Conservation (phyloP, 2,329 filamentous ascomycete species). For the Beauveria sp. region DNA sequence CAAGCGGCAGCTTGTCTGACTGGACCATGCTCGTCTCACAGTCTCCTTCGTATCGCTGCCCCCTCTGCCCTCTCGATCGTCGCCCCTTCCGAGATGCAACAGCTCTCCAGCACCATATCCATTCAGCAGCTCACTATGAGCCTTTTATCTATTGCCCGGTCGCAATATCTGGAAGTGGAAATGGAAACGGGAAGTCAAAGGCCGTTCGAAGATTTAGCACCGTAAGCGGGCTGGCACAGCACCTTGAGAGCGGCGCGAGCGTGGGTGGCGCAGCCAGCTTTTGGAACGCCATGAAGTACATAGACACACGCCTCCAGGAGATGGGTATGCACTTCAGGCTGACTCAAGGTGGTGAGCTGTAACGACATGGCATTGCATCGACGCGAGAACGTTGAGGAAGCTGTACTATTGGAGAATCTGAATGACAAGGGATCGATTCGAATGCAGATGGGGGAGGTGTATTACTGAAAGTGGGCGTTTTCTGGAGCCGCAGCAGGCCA, state of each 20-base stretch:
- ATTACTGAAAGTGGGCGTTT: too few species aligned
- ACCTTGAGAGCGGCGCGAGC: conserved; percentile 14
- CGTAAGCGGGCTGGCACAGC: conserved; percentile 12
- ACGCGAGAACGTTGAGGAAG: too few species aligned
- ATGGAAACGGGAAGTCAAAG: not conserved
- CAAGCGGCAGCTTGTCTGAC: not conserved
- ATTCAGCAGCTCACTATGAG: not conserved
- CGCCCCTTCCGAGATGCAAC: not conserved
- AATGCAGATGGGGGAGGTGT: too few species aligned
- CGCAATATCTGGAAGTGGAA: not conserved
- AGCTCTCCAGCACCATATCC: not conserved
- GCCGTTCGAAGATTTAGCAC: conserved; percentile 8
- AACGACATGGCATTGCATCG: too few species aligned
- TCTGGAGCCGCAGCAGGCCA: too few species aligned
- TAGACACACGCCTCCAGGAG: too few species aligned
- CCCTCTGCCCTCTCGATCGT: not conserved
- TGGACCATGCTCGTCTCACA: not conserved
- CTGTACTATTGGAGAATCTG: not conserved
- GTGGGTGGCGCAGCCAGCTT: not conserved
- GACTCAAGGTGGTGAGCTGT: too few species aligned
- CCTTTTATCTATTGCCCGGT: not conserved
- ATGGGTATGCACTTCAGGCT: too few species aligned
- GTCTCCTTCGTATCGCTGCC: not conserved
- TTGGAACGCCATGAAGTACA: not conserved
- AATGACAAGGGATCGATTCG: too few species aligned